These are phyloP conservation scores for Eragrostis nindensis DNA, from an alignment of 176 grass and related monocot genomes.

Conservation along the genomic window DNA sequence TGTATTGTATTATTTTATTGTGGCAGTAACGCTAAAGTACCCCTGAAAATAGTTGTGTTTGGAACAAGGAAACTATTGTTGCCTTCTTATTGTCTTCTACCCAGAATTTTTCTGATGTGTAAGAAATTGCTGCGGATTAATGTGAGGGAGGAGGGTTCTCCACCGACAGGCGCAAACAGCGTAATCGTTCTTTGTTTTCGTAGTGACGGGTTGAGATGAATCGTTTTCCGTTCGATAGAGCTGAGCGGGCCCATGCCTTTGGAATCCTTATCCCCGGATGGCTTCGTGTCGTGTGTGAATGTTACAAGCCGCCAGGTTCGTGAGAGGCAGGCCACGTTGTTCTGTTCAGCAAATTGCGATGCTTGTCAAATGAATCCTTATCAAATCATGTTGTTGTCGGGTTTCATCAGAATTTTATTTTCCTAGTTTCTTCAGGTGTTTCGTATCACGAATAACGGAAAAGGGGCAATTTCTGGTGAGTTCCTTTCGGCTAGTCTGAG, in stretches of 20 bases:
- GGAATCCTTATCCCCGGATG: not conserved
- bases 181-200: too few relatives aligned
- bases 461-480: not conserved
- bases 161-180: constrained; percentile 8
- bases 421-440: not conserved
- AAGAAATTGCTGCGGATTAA: not conserved
- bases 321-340: not conserved
- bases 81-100: not conserved
- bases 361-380: too few relatives aligned
- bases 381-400: not conserved
- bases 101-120: not conserved
- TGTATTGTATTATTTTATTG: constrained; percentile 16
- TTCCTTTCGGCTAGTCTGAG: not conserved
- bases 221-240: not conserved
- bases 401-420: not conserved
- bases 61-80: not conserved
- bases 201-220: not conserved
- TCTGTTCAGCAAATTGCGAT: too few relatives aligned
- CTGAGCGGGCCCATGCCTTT: not conserved
- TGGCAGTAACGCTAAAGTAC: not conserved
- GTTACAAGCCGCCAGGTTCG: not conserved
- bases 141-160: not conserved
- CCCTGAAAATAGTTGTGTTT: not conserved
- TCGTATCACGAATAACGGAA: not conserved
- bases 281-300: not conserved